Evolutionary conservation across 108 stramenopile species (phyloP), one percentile per base, ranked within the genome.

Genomic region (Pinguiococcus pyrenoidosus): DNA sequence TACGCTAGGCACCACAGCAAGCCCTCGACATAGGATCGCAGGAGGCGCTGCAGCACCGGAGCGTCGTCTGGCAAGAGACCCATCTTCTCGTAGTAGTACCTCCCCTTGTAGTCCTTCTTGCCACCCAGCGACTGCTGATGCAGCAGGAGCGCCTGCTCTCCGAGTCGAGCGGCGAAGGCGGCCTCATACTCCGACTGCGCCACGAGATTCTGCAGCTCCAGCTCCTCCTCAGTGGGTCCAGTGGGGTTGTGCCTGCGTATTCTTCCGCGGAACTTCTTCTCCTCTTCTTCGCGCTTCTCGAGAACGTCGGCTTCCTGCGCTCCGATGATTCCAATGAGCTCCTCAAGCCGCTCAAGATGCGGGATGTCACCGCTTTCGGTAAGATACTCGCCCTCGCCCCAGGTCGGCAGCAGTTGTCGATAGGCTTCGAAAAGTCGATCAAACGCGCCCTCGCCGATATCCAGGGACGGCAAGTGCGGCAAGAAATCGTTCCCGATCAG

Each of bases 401-500:
- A 39, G 4, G 32, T 37, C 23, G 18, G 29, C 4, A 51, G 43
- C n/a, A 22, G 44, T 9, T 1, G 1, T 8, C 79, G 77, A 73
- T 89, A 88, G 0, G 83, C 66, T 37, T 82, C 63, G 60, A 96
- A 89, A 13, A 96, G 51, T 21, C 87, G 70, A 36, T 86, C 87
- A 44, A 96, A 87, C 0, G 91, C 95, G 2, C 90, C 87, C 43
- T 83, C 74, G 35, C 86, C 86, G 51, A 94, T 94, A 56, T 87
- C 85, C 49, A 94, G 61, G 21, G 89, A 76, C 5, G 86, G 91
- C 75, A 93, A 64, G 59, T 96, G 95, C 0, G 91, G 88, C 51
- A 98, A 54, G 49, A 98, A 98, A 47, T 98, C 96, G 67, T 98
- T 98, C 35, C 96, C 96, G 7, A 95, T 87, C 25, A 95, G 59